phyloP scores from a whole-genome alignment of 176 grass and related monocot genomes.

The Pontederia crassipes region DNA sequence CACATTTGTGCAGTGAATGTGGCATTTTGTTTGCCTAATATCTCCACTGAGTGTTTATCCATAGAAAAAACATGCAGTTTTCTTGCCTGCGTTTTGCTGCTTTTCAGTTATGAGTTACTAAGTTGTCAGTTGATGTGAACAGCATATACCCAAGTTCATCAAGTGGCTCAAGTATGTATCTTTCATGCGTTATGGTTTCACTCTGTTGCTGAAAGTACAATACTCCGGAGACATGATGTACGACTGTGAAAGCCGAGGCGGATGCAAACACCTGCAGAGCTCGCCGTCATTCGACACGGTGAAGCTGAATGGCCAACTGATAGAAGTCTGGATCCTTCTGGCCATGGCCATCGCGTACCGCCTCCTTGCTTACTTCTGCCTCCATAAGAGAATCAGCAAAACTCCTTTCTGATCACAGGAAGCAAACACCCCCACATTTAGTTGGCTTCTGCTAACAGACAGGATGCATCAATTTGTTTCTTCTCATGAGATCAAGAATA shows the following conservation, averaged over 20 bases:
- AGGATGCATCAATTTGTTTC: too few species aligned
- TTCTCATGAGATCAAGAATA: too few species aligned
- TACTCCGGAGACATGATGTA: constrained; percentile 64
- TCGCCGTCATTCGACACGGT: constrained; percentile 82
- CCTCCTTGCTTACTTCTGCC: constrained; percentile 65
- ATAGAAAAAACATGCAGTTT: too few species aligned
- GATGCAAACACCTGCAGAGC: constrained; percentile 55
- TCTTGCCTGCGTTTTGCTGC: too few species aligned
- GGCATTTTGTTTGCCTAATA: too few species aligned
- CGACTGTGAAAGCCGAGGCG: constrained; percentile 38
- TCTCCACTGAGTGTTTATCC: too few species aligned
- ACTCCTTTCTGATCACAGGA: constrained; percentile 30
- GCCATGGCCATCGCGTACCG: constrained; percentile 74
- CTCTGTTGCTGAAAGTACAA: constrained; percentile 75
- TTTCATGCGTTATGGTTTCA: constrained; percentile 89
- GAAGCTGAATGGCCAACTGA: constrained; percentile 44
- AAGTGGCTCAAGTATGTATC: constrained; percentile 79
- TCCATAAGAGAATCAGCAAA: constrained; percentile 51
- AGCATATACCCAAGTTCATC: constrained; percentile 77
- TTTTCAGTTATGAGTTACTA: neutral
- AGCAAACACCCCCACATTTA: too few species aligned
- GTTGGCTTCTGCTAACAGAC: too few species aligned
- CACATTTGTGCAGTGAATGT: too few species aligned
- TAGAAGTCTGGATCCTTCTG: constrained; percentile 64
- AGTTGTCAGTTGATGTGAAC: neutral